Evolutionary conservation across 805 yeast species (phyloP), one percentile per base, ranked within the genome.

Genomic region (Geotrichum ghanense): DNA sequence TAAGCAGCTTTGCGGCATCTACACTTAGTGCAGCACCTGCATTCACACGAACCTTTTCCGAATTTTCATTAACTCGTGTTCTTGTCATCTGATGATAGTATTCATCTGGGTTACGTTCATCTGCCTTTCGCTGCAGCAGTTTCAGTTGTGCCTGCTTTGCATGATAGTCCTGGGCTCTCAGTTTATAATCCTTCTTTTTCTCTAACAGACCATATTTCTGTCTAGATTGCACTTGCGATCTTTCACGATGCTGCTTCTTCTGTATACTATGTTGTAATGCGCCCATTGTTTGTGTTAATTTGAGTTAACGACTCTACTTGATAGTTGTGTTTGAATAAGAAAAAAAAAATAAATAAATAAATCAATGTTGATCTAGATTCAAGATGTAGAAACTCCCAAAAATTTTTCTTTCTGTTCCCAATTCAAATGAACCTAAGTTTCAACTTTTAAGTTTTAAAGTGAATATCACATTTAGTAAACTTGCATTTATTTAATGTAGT

Each of bases 201-300:
- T 92, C 98, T 41, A 92, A 72, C 27, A 89, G 77, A 39, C 98
- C 98, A 64, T 74, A 79, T 60, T 75, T 75, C 56, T 76, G 69
- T 48, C 98, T 73, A 41, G 75, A 79, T 42, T 70, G 71, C 1
- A 90, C 83, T 66, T 92, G 98, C 3, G 95, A 76, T 58, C 98
- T 78, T 69, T 92, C 98, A 49, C 88, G 72, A 60, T 92, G 98
- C 70, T 92, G 97, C 60, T 87, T 92, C 71, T 94, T 92, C 65
- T 90, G 97, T 9, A 90, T 81, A 59, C 87, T 84, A 63, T 89
- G 97, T 17, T 34, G 42, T 3, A 48, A 42, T 24, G 41, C 35
- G 16, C 47, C 50, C 50, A 47, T 47, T n/a, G n/a, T n/a, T n/a
- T n/a, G n/a, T n/a, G n/a, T n/a, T n/a, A n/a, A n/a, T n/a, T n/a